Base-by-base conservation (phyloP, 2,329 filamentous ascomycete species). In the Neobulgaria alba region DNA sequence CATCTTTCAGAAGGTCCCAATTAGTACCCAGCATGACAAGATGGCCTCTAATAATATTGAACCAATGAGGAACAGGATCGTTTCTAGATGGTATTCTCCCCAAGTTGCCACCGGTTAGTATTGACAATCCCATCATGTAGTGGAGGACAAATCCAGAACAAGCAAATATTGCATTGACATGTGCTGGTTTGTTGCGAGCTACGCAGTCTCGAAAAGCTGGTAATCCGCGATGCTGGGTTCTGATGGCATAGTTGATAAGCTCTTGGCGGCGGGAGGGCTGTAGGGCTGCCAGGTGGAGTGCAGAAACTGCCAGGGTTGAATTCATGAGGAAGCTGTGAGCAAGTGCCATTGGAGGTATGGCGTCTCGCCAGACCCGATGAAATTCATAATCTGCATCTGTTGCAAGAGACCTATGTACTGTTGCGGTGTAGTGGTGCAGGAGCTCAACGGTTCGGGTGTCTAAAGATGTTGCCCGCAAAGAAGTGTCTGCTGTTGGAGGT, bases 241-340 rank as follows among this genome's bases (percentile, higher is more conserved):
- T 15, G 5, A 40, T 23, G 10, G 49, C 49, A 7, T 21, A 36
- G 5, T 14, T 33, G 7, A 36, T 9, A 4, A 51, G 36, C 12
- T 49, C 46, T 2, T 29, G 12, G 29, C 23, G 38, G 2, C 12
- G 41, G 30, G 4, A 4, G 1, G 56, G 50, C 4, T 45, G 42
- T 2, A 51, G 41, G 8, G 48, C 54, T 33, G 57, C 55, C 9
- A 52, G 37, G 26, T 52, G 45, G n/a, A 50, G 23, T 1, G 49
- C 49, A 3, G 49, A 48, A 23, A 58, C 47, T 10, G 57, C 61
- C 12, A 63, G 50, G 8, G 59, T 16, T 3, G 47, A 47, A 15
- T 46, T 39, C 35, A 52, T 38, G 4, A 52, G 36, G 31, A 50
- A 52, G 5, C 36, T 34, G 10, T 52, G 34, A 5, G 38, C 31